A percentile compares a stretch with the other conserved stretches of the same genome.
Conservation (phyloP, 2,329 filamentous ascomycete species). For the Phyllosticta citribraziliensis region DNA sequence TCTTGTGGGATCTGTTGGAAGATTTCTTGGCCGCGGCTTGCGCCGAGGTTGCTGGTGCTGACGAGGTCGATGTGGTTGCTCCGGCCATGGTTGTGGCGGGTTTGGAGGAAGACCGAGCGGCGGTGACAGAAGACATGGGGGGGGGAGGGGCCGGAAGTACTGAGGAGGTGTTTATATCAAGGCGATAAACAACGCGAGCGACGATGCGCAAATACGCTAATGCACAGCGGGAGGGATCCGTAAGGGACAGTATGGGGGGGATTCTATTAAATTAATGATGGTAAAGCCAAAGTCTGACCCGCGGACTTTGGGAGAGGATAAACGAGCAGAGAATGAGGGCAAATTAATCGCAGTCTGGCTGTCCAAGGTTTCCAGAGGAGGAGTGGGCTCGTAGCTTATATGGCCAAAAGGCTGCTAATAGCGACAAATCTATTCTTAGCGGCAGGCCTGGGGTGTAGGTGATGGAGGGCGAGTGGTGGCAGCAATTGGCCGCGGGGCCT, state of each 20-base stretch:
- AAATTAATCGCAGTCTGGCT: constrained; percentile 36
- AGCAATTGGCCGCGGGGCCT: constrained; percentile 23
- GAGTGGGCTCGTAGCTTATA: constrained; percentile 38
- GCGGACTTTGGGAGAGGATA: constrained; percentile 30
- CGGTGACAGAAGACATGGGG: constrained; percentile 27
- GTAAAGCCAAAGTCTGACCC: constrained; percentile 37
- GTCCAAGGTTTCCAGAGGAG: constrained; percentile 23
- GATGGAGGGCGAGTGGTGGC: constrained; percentile 13
- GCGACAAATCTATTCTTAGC: constrained; percentile 41
- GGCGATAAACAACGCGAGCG: constrained; percentile 29
- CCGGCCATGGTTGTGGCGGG: constrained; percentile 40
- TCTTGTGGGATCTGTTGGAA: constrained; percentile 80
- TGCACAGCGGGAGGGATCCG: constrained; percentile 30
- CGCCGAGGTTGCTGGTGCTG: background rate
- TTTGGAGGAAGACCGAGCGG: constrained; percentile 30
- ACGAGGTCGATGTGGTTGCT: constrained; percentile 44
- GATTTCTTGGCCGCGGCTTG: constrained; percentile 31
- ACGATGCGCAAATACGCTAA: constrained; percentile 28
- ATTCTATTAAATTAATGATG: constrained; percentile 35
- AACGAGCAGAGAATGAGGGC: constrained; percentile 24
- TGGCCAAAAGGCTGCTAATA: constrained; percentile 33
- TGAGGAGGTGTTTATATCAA: constrained; percentile 30
- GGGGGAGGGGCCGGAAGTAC: constrained; percentile 29
- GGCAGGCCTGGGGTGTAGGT: constrained; percentile 19
- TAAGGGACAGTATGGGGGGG: constrained; percentile 33